Evolutionary conservation across 176 grass and related monocot genomes (phyloP).

Genomic region (Cenchrus fungigraminus): DNA sequence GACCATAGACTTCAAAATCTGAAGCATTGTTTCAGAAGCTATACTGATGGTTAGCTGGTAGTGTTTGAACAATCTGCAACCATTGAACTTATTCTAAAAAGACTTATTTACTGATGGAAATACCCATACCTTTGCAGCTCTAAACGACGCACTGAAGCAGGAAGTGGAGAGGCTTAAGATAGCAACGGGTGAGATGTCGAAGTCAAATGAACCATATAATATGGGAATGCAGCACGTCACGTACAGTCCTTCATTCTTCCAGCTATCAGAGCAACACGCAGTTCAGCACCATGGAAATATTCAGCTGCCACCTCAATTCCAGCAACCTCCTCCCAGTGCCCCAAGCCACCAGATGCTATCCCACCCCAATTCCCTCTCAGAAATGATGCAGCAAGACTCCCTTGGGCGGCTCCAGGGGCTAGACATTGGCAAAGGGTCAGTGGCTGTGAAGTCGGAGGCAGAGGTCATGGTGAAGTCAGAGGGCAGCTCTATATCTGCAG

Average conservation of each 20-base stretch:
- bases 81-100: neutral
- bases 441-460: conserved; percentile 68
- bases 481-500: conserved; percentile 74
- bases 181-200: conserved; percentile 70
- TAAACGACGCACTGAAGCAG: conserved; percentile 78
- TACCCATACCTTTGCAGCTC: conserved; percentile 59
- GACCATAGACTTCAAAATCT: neutral
- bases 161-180: conserved; percentile 89
- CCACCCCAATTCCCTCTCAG: conserved; percentile 62
- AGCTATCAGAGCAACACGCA: conserved; percentile 39
- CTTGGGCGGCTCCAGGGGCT: conserved; percentile 73
- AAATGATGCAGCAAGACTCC: conserved; percentile 87
- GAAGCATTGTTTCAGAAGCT: neutral
- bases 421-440: conserved; percentile 78
- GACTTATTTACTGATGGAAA: conserved; percentile 27
- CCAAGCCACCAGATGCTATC: conserved; percentile 63
- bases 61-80: conserved; percentile 6
- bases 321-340: conserved; percentile 54
- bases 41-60: conserved; percentile 2
- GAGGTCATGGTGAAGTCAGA: conserved; percentile 65
- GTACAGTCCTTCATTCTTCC: conserved; percentile 76
- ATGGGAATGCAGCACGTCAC: conserved; percentile 69
- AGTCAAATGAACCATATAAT: conserved; percentile 62
- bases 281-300: conserved; percentile 59
- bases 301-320: conserved; percentile 64